Evolutionary conservation across 306 rosid species (phyloP).

Genomic region (Vicia faba): DNA sequence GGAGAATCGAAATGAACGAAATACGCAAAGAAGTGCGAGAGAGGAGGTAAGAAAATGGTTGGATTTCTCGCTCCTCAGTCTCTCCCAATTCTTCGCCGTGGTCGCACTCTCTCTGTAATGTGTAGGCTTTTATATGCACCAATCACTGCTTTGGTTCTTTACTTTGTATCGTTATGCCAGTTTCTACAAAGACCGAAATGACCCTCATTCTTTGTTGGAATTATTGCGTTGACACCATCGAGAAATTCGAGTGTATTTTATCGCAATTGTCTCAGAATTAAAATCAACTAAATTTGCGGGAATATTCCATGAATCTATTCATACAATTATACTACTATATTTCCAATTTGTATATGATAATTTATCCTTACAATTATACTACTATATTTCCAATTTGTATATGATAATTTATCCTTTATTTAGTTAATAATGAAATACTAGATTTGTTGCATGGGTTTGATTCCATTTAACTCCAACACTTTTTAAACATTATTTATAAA

Average conservation of each 20-base stretch:
- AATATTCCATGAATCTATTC: neutral
- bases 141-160: slow-evolving; percentile 13
- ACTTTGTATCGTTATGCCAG: slow-evolving; percentile 11
- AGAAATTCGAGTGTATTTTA: neutral
- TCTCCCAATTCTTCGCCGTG: slow-evolving; percentile 47
- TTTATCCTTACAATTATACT: too few species aligned
- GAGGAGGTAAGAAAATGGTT: neutral
- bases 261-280: neutral
- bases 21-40: slow-evolving; percentile 36
- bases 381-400: too few species aligned
- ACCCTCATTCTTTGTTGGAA: slow-evolving; percentile 1
- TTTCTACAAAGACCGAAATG: neutral
- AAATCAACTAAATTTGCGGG: neutral
- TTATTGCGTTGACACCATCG: slow-evolving; percentile 35
- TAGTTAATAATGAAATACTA: too few species aligned
- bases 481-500: too few species aligned
- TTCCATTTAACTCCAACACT: too few species aligned
- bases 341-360: neutral
- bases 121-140: slow-evolving; percentile 17
- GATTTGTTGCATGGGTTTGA: too few species aligned
- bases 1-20: neutral
- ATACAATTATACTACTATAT: neutral
- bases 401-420: too few species aligned
- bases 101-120: neutral
- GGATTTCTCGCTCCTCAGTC: neutral